Conservation (phyloP, 441 rosid genomes). For the Pelargonium cotyledonis region DNA sequence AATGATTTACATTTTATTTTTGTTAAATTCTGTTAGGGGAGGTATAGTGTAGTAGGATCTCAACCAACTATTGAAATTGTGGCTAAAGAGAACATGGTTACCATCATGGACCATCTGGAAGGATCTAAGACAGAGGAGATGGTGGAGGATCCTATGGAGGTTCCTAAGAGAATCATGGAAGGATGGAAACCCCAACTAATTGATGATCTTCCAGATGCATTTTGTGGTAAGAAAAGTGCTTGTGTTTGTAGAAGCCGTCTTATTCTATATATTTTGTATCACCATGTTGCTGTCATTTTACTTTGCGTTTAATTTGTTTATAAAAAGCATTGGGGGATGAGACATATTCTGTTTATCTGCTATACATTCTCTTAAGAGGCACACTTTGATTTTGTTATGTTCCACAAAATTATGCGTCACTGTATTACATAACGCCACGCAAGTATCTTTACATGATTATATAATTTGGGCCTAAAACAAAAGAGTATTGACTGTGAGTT, state of each 20-base stretch:
- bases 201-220: slow-evolving; percentile 82
- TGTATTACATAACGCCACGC: background rate
- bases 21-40: slow-evolving; percentile 43
- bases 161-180: slow-evolving; percentile 77
- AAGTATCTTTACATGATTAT: background rate
- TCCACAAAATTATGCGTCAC: background rate
- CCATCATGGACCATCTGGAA: slow-evolving; percentile 67
- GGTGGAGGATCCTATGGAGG: slow-evolving; percentile 80
- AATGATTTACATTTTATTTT: slow-evolving; percentile 5
- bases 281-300: background rate
- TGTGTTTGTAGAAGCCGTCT: background rate
- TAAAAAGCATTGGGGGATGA: background rate
- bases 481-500: background rate
- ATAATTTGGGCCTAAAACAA: background rate
- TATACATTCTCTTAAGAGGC: background rate
- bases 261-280: background rate
- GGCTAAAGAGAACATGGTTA: slow-evolving; percentile 75
- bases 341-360: background rate
- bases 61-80: slow-evolving; percentile 84
- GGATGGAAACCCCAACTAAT: slow-evolving; percentile 72
- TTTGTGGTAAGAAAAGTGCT: slow-evolving; percentile 51
- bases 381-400: background rate
- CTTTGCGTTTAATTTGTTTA: slow-evolving; percentile 3
- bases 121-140: slow-evolving; percentile 57
- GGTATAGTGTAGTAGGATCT: slow-evolving; percentile 88